Base-by-base conservation (phyloP, 164 flowering plant species). In the Kingdonia uniflora region DNA sequence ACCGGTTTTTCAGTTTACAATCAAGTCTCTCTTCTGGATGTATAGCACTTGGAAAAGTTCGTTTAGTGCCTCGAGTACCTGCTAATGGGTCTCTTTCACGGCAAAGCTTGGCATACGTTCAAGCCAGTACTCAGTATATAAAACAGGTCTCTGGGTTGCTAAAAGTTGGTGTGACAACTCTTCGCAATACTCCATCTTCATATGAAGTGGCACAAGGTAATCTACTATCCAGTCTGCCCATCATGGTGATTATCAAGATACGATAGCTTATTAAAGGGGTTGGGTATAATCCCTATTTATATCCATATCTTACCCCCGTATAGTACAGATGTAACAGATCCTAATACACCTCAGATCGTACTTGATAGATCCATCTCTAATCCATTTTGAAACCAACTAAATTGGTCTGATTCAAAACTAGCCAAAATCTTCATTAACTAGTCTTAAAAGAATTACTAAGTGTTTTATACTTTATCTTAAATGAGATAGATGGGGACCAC, bases 71-170 rank as follows among this genome's bases (percentile, higher is more conserved):
- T 43, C 76, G 72, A 48, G 19, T 73, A 44, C 77, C 85, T 53
- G 69, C 77, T 48, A 73, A 71, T 47, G 72, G 78, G 46, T 87
- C 95, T 51, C 70, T 85, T 57, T 76, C 94, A 33, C 76, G 77
- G 43, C 81, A 84, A 54, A 81, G 88, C 66, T 63, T 90, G 68
- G 87, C 85, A 51, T 84, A 84, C 63, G 69, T 83, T 38, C 85
- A 80, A 29, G 87, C 89, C n/a, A 72, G 97, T 60, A 74, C 85
- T 58, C 91, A 72, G 52, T 90, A 90, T 60, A 59, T 90, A 24
- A 87, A 83, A 62, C 87, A 90, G 56, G 91, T 90, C 3, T 84
- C 97, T 24, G 81, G 81, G 8, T 85, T 90, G 12, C 63, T 90
- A 49, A 90, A 85, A 80, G 58, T 56, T 56, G 85, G 96, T 48